phyloP scores from a whole-genome alignment of 2,329 filamentous ascomycete genomes.

The Aspergillus sp. region DNA sequence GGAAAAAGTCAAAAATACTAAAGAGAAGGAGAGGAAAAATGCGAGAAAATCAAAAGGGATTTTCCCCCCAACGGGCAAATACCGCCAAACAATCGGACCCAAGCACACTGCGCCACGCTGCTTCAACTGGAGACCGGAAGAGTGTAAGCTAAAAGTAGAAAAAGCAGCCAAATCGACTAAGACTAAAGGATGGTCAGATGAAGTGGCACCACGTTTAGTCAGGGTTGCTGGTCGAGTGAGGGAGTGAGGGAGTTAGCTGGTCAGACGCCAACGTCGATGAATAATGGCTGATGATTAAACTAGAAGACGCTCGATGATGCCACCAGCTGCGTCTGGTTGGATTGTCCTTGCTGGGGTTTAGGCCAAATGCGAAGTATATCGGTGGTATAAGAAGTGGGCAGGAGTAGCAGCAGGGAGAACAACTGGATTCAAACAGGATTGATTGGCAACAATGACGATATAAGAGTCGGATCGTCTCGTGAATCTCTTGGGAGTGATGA shows the following conservation, averaged over 20 bases:
- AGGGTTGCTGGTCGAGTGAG: neutral
- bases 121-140: neutral
- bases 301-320: slow-evolving; percentile 23
- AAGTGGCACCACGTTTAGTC: slow-evolving; percentile 23
- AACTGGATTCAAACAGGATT: neutral
- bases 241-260: neutral
- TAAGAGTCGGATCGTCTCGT: slow-evolving; percentile 3
- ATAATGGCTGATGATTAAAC: slow-evolving; percentile 10
- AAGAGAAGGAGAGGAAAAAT: neutral
- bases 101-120: slow-evolving; percentile 21
- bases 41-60: neutral
- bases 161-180: slow-evolving; percentile 3
- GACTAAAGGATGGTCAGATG: slow-evolving; percentile 12
- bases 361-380: slow-evolving; percentile 11
- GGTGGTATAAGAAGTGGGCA: neutral
- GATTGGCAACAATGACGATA: slow-evolving; percentile 1
- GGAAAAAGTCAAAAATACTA: neutral
- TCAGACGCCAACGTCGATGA: slow-evolving; percentile 3
- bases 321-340: slow-evolving; percentile 4
- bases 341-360: neutral
- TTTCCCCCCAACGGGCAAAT: neutral
- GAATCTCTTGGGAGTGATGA: neutral
- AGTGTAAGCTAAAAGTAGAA: slow-evolving; percentile 4
- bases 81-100: neutral
- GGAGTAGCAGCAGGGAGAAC: neutral